Evolutionary conservation across 306 rosid species (phyloP).

Genomic region (Cajanus cajan): DNA sequence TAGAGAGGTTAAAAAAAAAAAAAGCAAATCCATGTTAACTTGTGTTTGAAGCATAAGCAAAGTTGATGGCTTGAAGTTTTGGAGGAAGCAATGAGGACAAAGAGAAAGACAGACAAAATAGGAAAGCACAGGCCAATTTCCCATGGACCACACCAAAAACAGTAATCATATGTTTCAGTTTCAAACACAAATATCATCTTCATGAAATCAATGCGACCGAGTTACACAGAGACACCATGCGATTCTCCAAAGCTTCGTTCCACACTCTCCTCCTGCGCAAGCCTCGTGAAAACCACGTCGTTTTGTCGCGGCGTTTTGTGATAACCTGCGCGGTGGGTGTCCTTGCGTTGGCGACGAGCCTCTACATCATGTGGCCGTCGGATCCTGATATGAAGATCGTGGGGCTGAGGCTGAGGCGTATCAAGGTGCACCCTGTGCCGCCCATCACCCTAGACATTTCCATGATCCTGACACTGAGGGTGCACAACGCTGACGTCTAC

Average conservation of each 20-base stretch:
- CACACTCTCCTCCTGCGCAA: conserved; percentile 30
- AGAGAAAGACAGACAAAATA: conserved; percentile 13
- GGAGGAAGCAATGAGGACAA: not conserved
- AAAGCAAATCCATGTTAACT: not conserved
- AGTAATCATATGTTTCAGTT: not conserved
- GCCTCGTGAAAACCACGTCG: conserved; percentile 31
- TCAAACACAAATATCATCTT: too few relatives aligned
- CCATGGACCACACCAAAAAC: conserved; percentile 27
- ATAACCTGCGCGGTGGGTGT: conserved; percentile 28
- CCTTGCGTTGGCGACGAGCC: conserved; percentile 13
- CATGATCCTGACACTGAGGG: conserved; percentile 49
- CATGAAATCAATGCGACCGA: not conserved
- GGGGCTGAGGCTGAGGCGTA: conserved; percentile 43
- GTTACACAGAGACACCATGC: not conserved
- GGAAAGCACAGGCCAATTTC: conserved; percentile 55
- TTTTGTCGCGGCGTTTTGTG: conserved; percentile 32
- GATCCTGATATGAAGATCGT: conserved; percentile 60
- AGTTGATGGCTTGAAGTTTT: not conserved
- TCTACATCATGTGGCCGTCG: conserved; percentile 60
- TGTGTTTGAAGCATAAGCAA: conserved; percentile 38
- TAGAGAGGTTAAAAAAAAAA: not conserved
- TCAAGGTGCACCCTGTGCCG: conserved; percentile 58
- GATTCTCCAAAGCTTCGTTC: conserved; percentile 30
- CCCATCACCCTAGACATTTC: conserved; percentile 59
- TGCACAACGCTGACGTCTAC: conserved; percentile 58